These are phyloP conservation scores for Gracilariopsis chorda DNA, from an alignment of 23 red algal species.

Conservation along the genomic window DNA sequence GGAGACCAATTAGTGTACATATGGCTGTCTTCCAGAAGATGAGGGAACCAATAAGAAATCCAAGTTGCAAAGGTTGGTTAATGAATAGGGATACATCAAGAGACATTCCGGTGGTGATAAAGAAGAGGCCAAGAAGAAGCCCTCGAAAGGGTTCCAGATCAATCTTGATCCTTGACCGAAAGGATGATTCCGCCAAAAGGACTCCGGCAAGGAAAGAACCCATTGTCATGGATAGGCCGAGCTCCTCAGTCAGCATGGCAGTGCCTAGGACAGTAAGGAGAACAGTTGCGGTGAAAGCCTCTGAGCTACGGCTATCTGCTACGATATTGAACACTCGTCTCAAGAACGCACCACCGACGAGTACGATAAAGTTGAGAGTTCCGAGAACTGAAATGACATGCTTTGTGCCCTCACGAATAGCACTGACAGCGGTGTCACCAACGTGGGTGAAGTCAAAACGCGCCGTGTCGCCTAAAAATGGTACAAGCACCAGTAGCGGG, in stretches of 20 bases:
- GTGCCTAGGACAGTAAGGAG: conserved; percentile 96
- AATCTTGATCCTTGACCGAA: conserved; percentile 82
- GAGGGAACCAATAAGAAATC: conserved; percentile 76
- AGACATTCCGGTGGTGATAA: conserved; percentile 98
- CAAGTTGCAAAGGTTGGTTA: conserved; percentile 63
- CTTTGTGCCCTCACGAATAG: conserved; percentile 25
- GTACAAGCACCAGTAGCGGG: conserved; percentile 87
- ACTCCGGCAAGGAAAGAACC: conserved; percentile 96
- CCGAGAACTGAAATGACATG: conserved; percentile 51
- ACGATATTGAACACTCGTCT: conserved; percentile 84
- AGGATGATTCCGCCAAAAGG: conserved; percentile 82
- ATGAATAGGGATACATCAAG: conserved; percentile 76
- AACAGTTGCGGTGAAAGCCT: conserved; percentile 91
- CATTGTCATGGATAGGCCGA: conserved; percentile 94
- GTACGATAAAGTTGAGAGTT: conserved; percentile 60
- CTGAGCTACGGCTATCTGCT: conserved; percentile 71
- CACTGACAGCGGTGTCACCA: neutral
- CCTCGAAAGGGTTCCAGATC: conserved; percentile 97
- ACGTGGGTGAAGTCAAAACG: conserved; percentile 9
- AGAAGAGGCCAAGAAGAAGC: conserved; percentile 94
- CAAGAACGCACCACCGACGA: conserved; percentile 77
- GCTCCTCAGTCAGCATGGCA: conserved; percentile 78
- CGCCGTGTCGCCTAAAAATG: conserved; percentile 48
- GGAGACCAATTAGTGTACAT: conserved; percentile 62
- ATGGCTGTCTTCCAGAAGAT: conserved; percentile 78